A percentile compares a stretch with the other conserved stretches of the same genome.
phyloP scores from a whole-genome alignment of 306 rosid species.

The Cyclanthera cordifolia region DNA sequence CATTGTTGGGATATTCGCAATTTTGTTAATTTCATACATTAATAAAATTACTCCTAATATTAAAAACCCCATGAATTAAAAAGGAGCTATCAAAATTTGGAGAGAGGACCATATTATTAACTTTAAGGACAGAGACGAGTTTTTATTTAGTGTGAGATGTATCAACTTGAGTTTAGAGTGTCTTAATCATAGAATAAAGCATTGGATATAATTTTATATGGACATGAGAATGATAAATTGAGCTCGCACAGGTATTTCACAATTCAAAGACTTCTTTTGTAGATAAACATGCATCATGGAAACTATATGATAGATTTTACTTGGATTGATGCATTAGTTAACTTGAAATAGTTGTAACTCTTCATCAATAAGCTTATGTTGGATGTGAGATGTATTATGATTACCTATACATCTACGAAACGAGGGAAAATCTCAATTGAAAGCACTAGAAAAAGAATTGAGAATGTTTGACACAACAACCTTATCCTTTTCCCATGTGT shows the following conservation, averaged over 20 bases:
- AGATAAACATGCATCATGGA: background rate
- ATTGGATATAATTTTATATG: background rate
- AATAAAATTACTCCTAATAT: no score
- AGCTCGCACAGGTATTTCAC: background rate
- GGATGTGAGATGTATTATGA: background rate
- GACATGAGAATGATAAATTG: background rate
- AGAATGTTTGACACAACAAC: background rate
- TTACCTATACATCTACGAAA: conserved; percentile 7
- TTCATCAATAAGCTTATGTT: background rate
- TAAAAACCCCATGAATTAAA: no score
- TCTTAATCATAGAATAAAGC: background rate
- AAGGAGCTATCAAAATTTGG: background rate
- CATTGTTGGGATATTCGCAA: no score
- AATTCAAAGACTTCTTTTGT: background rate
- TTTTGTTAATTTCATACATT: no score
- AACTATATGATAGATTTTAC: background rate
- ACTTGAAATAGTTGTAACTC: background rate
- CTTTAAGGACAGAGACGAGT: background rate
- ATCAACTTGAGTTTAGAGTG: background rate
- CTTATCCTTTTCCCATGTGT: conserved; percentile 3
- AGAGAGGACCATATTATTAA: background rate
- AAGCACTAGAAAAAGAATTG: background rate
- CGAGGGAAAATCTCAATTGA: background rate
- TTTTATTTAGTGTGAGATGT: background rate
- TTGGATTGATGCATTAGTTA: background rate